Conservation (phyloP, 2,329 filamentous ascomycete species). For the Penicillium frequentans region DNA sequence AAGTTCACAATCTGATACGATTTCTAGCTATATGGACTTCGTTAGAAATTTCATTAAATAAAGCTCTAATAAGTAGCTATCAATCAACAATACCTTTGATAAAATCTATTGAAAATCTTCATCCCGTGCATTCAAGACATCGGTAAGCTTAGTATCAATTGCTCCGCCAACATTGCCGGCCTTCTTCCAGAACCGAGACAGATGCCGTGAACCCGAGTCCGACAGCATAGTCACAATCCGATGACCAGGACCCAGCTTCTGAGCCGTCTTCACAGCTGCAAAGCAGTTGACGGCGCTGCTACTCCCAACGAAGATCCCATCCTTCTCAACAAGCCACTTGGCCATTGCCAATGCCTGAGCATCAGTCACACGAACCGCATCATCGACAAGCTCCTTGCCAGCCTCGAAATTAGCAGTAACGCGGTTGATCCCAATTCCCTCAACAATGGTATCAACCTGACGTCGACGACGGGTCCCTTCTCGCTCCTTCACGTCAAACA, state of each 20-base stretch:
- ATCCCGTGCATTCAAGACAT: constrained; percentile 44
- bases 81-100: background rate
- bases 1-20: background rate
- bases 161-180: constrained; percentile 49
- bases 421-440: constrained; percentile 93
- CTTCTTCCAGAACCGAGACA: constrained; percentile 54
- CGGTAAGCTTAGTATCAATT: constrained; percentile 46
- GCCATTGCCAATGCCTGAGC: constrained; percentile 90
- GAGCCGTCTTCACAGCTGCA: constrained; percentile 48
- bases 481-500: constrained; percentile 85
- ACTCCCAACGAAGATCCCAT: constrained; percentile 91
- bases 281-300: constrained; percentile 93
- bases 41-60: background rate
- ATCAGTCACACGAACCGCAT: constrained; percentile 86
- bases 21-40: background rate
- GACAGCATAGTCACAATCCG: constrained; percentile 51
- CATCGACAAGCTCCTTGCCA: constrained; percentile 81
- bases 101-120: constrained; percentile 28
- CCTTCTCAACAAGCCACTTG: constrained; percentile 91
- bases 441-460: constrained; percentile 94
- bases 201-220: constrained; percentile 51
- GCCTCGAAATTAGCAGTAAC: constrained; percentile 92
- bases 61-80: background rate
- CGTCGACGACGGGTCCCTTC: constrained; percentile 86
- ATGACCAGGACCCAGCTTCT: constrained; percentile 49